Base-by-base conservation (phyloP, 2,329 filamentous ascomycete species). In the Didymellaceae sp. region DNA sequence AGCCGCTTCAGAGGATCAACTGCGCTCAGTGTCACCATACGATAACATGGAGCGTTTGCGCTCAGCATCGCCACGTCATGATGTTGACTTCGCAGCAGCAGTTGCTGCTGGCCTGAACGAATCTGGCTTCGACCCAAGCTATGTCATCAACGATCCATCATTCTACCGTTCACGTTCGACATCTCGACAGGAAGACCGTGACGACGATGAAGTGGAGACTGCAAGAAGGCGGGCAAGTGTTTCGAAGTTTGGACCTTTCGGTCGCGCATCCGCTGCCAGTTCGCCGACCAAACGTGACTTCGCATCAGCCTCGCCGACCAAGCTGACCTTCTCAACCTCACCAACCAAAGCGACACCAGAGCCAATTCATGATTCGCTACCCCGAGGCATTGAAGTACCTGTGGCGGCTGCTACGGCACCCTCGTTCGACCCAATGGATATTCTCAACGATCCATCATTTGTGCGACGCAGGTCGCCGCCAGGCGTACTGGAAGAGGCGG, bases 21-120 rank as follows among this genome's bases (percentile, higher is more conserved):
- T 55, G 13, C 52, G 51, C 17, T 55, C 57, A 5, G 57, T 58
- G 26, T 59, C 64, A 7, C 69, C 70, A 8, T 49, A 21, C 24
- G 45, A 49, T 11, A 41, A 49, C n/a, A 16, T 49, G 9, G 52
- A 55, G 31, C 55, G 52, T 20, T 28, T 55, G 17, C 52, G 52
- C 21, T 56, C 58, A 6, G 59, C 61, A 26, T 59, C 65, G 6
- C 70, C 70, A 14, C 55, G 65, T 17, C 61, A 63, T 41, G 74
- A 78, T 38, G 71, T 77, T 26, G 77, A 79, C 53, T 80, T 80
- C 45, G 75, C 78, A 18, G 77, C 76, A 4, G 75, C 77, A 4
- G 61, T 80, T 6, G 76, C 77, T 17, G 77, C 76, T 41, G 77
- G 76, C 22, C 59, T 80, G 11, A 68, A 74, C 48, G 73, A 77